These are phyloP conservation scores for Suillus decipiens DNA, from an alignment of 768 basidiomycete genomes.

Conservation along the genomic window DNA sequence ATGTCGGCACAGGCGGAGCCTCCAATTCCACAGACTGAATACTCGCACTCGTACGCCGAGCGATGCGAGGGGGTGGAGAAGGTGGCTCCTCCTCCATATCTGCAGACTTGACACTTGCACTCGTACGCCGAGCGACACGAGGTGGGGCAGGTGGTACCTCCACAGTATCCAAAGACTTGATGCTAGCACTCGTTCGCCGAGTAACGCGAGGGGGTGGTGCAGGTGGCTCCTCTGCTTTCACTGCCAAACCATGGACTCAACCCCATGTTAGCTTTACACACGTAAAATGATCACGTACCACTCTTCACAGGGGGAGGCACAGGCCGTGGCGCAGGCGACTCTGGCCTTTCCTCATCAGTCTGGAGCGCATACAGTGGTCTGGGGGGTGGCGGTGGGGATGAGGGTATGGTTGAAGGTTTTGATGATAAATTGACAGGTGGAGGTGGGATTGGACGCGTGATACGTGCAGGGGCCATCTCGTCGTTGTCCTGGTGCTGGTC, in stretches of 20 bases:
- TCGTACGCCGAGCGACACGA: slow-evolving; percentile 24
- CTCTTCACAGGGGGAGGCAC: slow-evolving; percentile 33
- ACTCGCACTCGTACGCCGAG: slow-evolving; percentile 26
- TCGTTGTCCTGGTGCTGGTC: slow-evolving; percentile 21
- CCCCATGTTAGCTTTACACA: not conserved
- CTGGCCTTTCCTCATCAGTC: slow-evolving; percentile 25
- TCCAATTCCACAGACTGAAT: slow-evolving; percentile 13
- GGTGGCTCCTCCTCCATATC: not conserved
- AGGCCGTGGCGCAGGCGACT: slow-evolving; percentile 32
- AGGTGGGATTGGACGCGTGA: slow-evolving; percentile 33
- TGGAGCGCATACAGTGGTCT: slow-evolving; percentile 17
- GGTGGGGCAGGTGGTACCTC: slow-evolving; percentile 3
- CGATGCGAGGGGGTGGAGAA: slow-evolving; percentile 6
- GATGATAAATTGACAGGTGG: slow-evolving; percentile 33
- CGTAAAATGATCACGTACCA: slow-evolving; percentile 18
- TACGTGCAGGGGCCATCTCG: slow-evolving; percentile 33
- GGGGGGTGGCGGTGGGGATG: slow-evolving; percentile 21
- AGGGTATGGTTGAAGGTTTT: slow-evolving; percentile 18
- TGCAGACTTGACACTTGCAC: slow-evolving; percentile 16
- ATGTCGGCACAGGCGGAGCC: slow-evolving; percentile 20
- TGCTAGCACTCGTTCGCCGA: slow-evolving; percentile 25
- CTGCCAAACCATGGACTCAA: slow-evolving; percentile 12
- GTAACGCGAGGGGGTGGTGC: slow-evolving; percentile 11
- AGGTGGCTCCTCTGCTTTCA: slow-evolving; percentile 16
- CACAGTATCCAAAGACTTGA: slow-evolving; percentile 2